phyloP scores from a whole-genome alignment of 2,329 filamentous ascomycete genomes.

The Epichloe uncinata region DNA sequence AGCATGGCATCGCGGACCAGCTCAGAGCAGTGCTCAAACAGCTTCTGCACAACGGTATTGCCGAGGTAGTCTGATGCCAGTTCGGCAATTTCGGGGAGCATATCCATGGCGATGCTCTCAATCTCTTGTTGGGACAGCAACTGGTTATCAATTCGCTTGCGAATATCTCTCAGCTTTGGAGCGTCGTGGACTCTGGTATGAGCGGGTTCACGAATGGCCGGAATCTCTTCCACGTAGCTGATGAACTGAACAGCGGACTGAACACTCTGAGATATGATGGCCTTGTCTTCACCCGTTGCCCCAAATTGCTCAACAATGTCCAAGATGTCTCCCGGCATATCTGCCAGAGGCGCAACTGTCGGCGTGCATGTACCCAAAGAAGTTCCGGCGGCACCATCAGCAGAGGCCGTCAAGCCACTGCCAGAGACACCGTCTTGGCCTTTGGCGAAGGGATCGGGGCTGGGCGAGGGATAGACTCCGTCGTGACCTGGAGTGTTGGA shows the following conservation, averaged over 20 bases:
- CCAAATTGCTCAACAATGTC: conserved; percentile 83
- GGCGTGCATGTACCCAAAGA: conserved; percentile 29
- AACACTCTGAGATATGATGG: conserved; percentile 58
- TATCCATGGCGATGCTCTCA: conserved; percentile 79
- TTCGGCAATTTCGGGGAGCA: conserved; percentile 94
- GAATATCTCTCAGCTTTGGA: conserved; percentile 85
- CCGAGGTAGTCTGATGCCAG: conserved; percentile 91
- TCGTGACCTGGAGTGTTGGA: conserved; percentile 82
- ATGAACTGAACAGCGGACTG: conserved; percentile 65
- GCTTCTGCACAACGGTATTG: conserved; percentile 98
- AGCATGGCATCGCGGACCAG: conserved; percentile 86
- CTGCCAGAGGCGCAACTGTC: conserved; percentile 57
- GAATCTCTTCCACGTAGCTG: conserved; percentile 67
- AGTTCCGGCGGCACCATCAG: conserved; percentile 13
- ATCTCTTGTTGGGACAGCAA: conserved; percentile 76
- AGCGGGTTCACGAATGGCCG: conserved; percentile 75
- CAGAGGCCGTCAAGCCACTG: conserved; percentile 22
- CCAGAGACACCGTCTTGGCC: conserved; percentile 30
- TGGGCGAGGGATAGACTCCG: conserved; percentile 78
- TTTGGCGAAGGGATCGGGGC: conserved; percentile 69
- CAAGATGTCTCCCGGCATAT: conserved; percentile 72
- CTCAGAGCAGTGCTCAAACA: conserved; percentile 94
- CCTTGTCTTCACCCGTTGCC: conserved; percentile 64
- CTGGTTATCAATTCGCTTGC: conserved; percentile 95
- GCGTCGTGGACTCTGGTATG: conserved; percentile 87